phyloP scores from a whole-genome alignment of 2,329 filamentous ascomycete genomes.

The Xylaria sp. region DNA sequence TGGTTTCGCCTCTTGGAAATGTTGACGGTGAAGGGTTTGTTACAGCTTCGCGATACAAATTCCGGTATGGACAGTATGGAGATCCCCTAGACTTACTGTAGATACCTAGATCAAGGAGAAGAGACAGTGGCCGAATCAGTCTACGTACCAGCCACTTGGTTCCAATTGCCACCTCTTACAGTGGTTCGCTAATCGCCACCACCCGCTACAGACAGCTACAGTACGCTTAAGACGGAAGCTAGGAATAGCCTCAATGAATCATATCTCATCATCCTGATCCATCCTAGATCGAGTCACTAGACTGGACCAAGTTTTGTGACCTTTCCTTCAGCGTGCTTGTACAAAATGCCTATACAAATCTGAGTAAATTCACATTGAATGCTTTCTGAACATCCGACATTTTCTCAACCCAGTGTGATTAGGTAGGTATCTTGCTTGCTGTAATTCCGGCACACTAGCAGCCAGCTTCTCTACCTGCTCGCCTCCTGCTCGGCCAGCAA shows the following conservation, averaged over 20 bases:
- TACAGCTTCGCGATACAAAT: too few species aligned
- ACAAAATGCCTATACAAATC: slow-evolving; percentile 7
- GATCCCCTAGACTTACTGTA: too few species aligned
- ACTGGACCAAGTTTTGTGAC: neutral
- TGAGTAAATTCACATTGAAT: neutral
- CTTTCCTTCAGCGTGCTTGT: neutral
- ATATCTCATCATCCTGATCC: slow-evolving; percentile 38
- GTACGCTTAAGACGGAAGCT: neutral
- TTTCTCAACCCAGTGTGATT: neutral
- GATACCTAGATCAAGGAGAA: neutral
- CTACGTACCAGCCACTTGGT: neutral
- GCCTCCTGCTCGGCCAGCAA: neutral
- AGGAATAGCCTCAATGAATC: slow-evolving; percentile 38
- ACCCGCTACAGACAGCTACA: neutral
- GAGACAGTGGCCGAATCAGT: neutral
- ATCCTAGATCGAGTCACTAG: slow-evolving; percentile 8
- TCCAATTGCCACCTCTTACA: slow-evolving; percentile 9
- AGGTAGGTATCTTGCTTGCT: neutral
- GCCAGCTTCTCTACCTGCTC: neutral
- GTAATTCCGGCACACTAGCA: neutral
- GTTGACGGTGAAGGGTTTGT: too few species aligned
- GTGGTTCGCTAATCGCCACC: neutral
- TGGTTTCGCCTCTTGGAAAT: neutral
- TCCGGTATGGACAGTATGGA: neutral
- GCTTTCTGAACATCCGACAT: neutral